Evolutionary conservation across 73 alveolate species (phyloP).

Genomic region (Blepharisma stoltei): DNA sequence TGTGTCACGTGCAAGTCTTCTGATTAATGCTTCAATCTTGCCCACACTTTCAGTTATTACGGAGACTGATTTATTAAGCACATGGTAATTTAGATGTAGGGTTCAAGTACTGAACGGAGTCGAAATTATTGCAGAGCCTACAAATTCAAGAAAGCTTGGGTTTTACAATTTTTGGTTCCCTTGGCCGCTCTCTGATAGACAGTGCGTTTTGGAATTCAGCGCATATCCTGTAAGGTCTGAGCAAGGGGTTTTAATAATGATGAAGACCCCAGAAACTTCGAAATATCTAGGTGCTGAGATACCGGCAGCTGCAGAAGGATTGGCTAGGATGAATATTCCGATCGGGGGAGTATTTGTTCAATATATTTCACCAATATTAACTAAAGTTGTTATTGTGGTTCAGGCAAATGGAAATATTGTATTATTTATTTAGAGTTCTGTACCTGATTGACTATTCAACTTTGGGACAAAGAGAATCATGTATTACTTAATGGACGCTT

Average conservation of each 20-base stretch:
- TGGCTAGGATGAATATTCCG: background rate
- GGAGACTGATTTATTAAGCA: background rate
- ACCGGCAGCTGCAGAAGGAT: background rate
- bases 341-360: background rate
- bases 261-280: background rate
- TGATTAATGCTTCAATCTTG: background rate
- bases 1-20: background rate
- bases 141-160: conserved; percentile 11
- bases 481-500: conserved; percentile 24
- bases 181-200: conserved; percentile 26
- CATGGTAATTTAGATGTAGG: background rate
- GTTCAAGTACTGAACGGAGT: background rate
- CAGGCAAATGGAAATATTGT: no score
- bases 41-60: conserved; percentile 1
- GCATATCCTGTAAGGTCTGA: background rate
- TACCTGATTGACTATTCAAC: conserved; percentile 18
- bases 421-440: no score
- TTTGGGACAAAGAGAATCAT: conserved; percentile 12
- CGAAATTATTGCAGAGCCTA: conserved; percentile 14
- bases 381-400: background rate
- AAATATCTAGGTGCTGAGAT: background rate
- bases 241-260: background rate
- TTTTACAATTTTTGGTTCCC: conserved; percentile 24
- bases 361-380: background rate
- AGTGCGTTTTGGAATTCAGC: conserved; percentile 8